Percentiles rank a stretch among this genome's conserved stretches.
These are phyloP conservation scores for Tolypocladium inflatum DNA, from an alignment of 2,329 filamentous ascomycete species.

Conservation along the genomic window DNA sequence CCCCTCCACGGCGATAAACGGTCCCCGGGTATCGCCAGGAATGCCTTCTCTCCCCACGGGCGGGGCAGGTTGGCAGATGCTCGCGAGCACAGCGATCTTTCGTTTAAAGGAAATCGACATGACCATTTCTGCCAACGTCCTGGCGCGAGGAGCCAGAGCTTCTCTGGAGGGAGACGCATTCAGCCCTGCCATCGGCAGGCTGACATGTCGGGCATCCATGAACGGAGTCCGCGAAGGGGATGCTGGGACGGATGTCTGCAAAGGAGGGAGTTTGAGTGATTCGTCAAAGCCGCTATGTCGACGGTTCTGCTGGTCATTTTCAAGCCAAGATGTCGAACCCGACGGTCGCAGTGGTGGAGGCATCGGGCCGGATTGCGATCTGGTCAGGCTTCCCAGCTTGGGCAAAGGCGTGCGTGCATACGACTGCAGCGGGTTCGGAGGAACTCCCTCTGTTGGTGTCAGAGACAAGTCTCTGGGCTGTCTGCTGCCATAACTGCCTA, in stretches of 20 bases:
- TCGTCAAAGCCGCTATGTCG: constrained; percentile 43
- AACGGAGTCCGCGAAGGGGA: constrained; percentile 15
- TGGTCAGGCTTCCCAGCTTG: constrained; percentile 18
- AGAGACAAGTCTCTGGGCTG: constrained; percentile 8
- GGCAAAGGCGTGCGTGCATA: constrained; percentile 17
- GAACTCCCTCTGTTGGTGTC: constrained; percentile 10
- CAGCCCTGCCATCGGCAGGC: constrained; percentile 17
- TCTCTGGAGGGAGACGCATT: constrained; percentile 6
- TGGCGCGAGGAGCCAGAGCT: constrained; percentile 23
- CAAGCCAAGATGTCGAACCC: constrained; percentile 15
- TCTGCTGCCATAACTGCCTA: constrained; percentile 5
- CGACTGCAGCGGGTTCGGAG: constrained; percentile 8
- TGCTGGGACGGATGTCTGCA: constrained; percentile 34
- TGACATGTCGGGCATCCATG: constrained; percentile 15
- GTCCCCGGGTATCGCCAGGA: constrained; percentile 49
- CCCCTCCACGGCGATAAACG: constrained; percentile 78
- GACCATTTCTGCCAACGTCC: constrained; percentile 34
- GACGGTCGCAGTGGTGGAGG: constrained; percentile 44
- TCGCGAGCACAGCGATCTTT: constrained; percentile 68
- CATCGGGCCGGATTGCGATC: constrained; percentile 33
- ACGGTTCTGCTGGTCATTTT: constrained; percentile 18
- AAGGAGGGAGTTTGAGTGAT: constrained; percentile 42
- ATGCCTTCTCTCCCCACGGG: constrained; percentile 21
- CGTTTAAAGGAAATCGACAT: constrained; percentile 65
- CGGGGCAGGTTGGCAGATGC: constrained; percentile 61